Conservation (phyloP, 148 eudicot genomes). For the Vaccinium myrtillus region DNA sequence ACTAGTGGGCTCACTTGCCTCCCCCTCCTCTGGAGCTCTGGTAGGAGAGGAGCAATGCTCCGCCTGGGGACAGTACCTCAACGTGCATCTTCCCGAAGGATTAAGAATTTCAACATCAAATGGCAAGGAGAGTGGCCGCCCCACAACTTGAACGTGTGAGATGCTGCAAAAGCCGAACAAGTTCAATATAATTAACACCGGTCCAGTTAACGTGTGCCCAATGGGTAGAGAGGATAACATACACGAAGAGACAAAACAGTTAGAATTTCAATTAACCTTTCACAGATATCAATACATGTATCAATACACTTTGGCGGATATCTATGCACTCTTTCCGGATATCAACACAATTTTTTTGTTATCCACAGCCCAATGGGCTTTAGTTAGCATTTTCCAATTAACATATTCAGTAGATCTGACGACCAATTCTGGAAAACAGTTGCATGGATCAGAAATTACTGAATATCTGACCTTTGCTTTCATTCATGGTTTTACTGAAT, state of each 20-base stretch:
- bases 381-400: too few species aligned
- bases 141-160: conserved; percentile 55
- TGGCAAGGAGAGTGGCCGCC: conserved; percentile 49
- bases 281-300: too few species aligned
- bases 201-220: too few species aligned
- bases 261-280: too few species aligned
- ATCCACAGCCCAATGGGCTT: too few species aligned
- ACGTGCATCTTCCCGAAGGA: conserved; percentile 42
- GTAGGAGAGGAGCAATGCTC: conserved; percentile 22
- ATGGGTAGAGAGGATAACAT: too few species aligned
- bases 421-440: not conserved
- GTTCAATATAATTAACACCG: not conserved
- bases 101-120: conserved; percentile 42
- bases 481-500: not conserved
- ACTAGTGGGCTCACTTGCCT: conserved; percentile 19
- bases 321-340: too few species aligned
- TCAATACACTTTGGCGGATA: too few species aligned
- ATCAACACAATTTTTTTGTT: too few species aligned
- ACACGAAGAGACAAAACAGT: too few species aligned
- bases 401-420: not conserved
- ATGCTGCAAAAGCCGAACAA: conserved; percentile 34
- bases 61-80: conserved; percentile 40
- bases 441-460: not conserved
- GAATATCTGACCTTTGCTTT: not conserved
- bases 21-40: conserved; percentile 15